Evolutionary conservation across 176 grass and related monocot genomes (phyloP).

Genomic region (Lolium multiflorum): DNA sequence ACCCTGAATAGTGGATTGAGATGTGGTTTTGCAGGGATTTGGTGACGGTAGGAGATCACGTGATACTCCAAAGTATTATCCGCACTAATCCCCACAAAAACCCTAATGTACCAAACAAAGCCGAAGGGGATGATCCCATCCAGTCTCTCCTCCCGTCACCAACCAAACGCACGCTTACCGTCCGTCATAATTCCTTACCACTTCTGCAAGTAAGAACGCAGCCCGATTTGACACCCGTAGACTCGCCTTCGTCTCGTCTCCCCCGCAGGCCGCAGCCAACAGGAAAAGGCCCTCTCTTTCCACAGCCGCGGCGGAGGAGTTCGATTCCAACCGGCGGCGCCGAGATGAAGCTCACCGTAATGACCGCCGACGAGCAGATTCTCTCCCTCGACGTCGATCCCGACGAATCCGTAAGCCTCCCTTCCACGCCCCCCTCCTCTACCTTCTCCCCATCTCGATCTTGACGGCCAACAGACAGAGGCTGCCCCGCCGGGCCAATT

Average conservation of each 20-base stretch:
- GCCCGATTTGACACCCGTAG: slow-evolving; percentile 25
- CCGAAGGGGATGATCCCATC: too few relatives aligned
- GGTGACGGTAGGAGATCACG: too few relatives aligned
- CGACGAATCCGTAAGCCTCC: slow-evolving; percentile 78
- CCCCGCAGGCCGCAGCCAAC: neutral
- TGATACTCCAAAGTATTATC: too few relatives aligned
- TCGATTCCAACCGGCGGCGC: slow-evolving; percentile 1
- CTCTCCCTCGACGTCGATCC: slow-evolving; percentile 81
- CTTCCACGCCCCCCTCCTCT: too few relatives aligned
- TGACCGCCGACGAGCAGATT: slow-evolving; percentile 88
- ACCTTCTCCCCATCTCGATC: neutral
- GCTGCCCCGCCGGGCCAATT: neutral
- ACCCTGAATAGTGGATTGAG: too few relatives aligned
- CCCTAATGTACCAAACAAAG: too few relatives aligned
- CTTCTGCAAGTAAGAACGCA: slow-evolving; percentile 17
- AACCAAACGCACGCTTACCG: neutral
- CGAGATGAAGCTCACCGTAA: slow-evolving; percentile 95
- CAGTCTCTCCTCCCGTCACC: too few relatives aligned
- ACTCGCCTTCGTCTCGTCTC: neutral
- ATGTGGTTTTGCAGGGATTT: too few relatives aligned
- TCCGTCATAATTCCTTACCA: slow-evolving; percentile 9
- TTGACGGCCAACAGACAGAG: neutral
- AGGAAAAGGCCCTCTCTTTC: neutral
- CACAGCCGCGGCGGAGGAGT: neutral
- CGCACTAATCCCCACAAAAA: too few relatives aligned